Evolutionary conservation across 2,329 filamentous ascomycete species (phyloP).

Genomic region (Aspergillus awamori): DNA sequence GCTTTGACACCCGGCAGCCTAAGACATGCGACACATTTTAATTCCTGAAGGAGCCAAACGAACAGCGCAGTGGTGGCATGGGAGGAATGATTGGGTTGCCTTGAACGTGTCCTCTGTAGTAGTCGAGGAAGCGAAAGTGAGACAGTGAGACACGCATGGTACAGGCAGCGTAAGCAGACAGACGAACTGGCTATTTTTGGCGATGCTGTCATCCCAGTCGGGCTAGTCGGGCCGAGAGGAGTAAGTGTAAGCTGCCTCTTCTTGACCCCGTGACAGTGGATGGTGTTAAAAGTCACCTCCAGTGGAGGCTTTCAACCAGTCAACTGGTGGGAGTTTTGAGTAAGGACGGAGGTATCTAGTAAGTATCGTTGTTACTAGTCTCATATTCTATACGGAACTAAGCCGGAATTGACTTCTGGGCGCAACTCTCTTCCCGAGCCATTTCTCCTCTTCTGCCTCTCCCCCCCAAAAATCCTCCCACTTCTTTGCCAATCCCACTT

Average conservation of each 20-base stretch:
- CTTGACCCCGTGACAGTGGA: not conserved
- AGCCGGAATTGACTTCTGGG: not conserved
- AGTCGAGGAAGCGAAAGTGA: too few relatives aligned
- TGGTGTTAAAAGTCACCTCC: not conserved
- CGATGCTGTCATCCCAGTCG: not conserved
- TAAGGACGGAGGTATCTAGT: too few relatives aligned
- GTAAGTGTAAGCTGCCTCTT: not conserved
- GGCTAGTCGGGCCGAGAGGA: not conserved
- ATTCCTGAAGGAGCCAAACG: too few relatives aligned
- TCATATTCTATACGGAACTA: not conserved
- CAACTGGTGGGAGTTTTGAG: too few relatives aligned
- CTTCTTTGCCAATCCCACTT: not conserved
- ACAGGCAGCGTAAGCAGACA: not conserved
- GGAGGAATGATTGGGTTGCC: not conserved
- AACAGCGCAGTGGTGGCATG: not conserved
- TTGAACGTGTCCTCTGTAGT: not conserved
- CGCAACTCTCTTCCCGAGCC: slow-evolving; percentile 1
- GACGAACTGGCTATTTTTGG: not conserved
- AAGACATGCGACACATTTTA: not conserved
- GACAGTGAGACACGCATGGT: slow-evolving; percentile 1
- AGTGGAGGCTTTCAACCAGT: too few relatives aligned
- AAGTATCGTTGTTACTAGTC: not conserved
- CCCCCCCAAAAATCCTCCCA: not conserved
- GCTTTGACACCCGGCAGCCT: not conserved
- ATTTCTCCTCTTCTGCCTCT: not conserved